phyloP scores from a whole-genome alignment of 83 land plant genomes.

The Picea engelmannii region DNA sequence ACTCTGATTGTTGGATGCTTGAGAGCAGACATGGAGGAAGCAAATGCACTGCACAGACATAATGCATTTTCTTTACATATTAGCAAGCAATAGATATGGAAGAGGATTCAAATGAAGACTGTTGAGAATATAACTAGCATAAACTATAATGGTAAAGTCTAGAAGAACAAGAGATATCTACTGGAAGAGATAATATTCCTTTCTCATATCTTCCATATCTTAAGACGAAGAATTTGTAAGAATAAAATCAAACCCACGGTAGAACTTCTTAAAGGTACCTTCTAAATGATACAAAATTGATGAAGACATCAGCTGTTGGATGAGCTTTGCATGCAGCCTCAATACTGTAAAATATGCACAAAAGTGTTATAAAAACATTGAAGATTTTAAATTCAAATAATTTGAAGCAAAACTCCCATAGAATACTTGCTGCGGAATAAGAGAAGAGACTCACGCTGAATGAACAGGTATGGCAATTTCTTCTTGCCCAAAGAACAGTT shows the following conservation, averaged over 20 bases:
- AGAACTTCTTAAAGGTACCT: conserved; percentile 46
- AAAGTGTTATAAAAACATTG: background rate
- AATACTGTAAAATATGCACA: conserved; percentile 49
- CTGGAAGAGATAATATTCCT: background rate
- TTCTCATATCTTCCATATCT: background rate
- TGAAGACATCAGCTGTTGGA: conserved; percentile 98
- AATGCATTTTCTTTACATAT: background rate
- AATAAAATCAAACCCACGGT: background rate
- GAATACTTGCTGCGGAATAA: conserved; percentile 23
- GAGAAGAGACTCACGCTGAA: conserved; percentile 37
- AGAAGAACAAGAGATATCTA: background rate
- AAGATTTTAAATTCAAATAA: background rate
- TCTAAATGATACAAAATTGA: conserved; percentile 94
- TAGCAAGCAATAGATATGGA: background rate
- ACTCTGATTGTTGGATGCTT: conserved; percentile 96
- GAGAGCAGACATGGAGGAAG: conserved; percentile 89
- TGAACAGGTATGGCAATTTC: conserved; percentile 96
- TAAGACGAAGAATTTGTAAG: background rate
- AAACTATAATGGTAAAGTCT: background rate
- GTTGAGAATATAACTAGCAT: background rate
- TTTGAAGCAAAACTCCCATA: background rate
- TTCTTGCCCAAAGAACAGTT: conserved; percentile 95
- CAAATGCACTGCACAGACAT: conserved; percentile 76
- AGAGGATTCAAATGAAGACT: background rate
- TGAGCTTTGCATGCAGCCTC: conserved; percentile 84